Evolutionary conservation across 495 filamentous ascomycete genomes (phyloP).

Genomic region (Aspergillus asperescens): DNA sequence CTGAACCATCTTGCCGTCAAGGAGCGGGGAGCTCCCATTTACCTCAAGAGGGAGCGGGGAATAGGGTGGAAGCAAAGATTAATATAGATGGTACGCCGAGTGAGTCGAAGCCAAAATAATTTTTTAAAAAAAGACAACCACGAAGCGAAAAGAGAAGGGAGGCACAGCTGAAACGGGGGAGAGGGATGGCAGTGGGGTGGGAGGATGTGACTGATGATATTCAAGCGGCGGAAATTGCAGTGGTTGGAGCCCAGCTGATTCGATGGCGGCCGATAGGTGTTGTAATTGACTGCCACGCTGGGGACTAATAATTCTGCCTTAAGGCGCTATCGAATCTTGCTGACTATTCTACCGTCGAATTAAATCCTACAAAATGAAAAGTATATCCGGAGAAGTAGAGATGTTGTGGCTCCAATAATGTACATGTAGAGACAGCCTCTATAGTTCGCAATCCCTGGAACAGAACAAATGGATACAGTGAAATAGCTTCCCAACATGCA

Average conservation of each 20-base stretch:
- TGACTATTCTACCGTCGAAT: slow-evolving; percentile 1
- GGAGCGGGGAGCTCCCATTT: slow-evolving; percentile 43
- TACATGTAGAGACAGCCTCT: slow-evolving; percentile 5
- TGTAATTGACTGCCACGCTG: slow-evolving; percentile 3
- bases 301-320: slow-evolving; percentile 1
- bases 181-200: slow-evolving; percentile 7
- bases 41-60: slow-evolving; percentile 16
- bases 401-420: slow-evolving; percentile 11
- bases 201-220: slow-evolving; percentile 14
- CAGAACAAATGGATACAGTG: neutral
- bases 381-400: slow-evolving; percentile 9
- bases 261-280: slow-evolving; percentile 7
- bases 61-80: neutral
- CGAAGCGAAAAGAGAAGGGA: neutral
- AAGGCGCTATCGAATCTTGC: slow-evolving; percentile 3
- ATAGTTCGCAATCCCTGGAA: slow-evolving; percentile 1
- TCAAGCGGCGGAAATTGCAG: slow-evolving; percentile 11
- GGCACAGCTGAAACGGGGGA: slow-evolving; percentile 8
- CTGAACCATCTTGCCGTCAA: slow-evolving; percentile 57
- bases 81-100: neutral
- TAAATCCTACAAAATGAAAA: neutral
- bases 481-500: slow-evolving; percentile 6
- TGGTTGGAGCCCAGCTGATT: slow-evolving; percentile 14
- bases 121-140: neutral
- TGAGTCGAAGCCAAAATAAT: neutral